Evolutionary conservation across 208 protist genomes (phyloP).

Genomic region (Trichomonas vaginalis): DNA sequence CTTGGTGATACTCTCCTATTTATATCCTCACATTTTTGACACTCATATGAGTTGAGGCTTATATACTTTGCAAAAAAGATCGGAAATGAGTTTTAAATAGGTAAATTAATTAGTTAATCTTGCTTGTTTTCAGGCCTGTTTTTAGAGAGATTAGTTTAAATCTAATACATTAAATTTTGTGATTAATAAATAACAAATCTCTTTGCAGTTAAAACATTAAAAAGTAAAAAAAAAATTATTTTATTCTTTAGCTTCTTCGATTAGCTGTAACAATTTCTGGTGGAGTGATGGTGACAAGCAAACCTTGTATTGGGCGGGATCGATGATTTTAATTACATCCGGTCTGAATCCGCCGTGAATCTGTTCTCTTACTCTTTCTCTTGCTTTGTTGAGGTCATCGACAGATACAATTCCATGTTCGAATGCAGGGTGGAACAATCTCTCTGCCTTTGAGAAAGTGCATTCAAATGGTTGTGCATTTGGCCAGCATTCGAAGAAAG

Average conservation of each 20-base stretch:
- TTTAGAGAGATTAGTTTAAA: too few species aligned
- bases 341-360: background rate
- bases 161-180: too few species aligned
- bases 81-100: too few species aligned
- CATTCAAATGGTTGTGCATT: background rate
- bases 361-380: background rate
- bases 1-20: too few species aligned
- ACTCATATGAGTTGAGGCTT: too few species aligned
- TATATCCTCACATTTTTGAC: too few species aligned
- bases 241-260: background rate
- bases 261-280: background rate
- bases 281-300: background rate
- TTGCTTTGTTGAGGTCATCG: background rate
- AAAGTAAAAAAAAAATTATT: background rate
- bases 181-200: too few species aligned
- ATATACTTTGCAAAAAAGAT: too few species aligned
- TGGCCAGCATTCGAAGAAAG: background rate
- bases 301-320: constrained; percentile 26
- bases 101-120: too few species aligned
- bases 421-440: background rate
- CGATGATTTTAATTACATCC: constrained; percentile 2
- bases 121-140: too few species aligned
- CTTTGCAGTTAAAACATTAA: too few species aligned
- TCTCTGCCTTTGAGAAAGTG: background rate
- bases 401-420: background rate